Evolutionary conservation across 768 basidiomycete genomes (phyloP), one percentile per base, ranked within the genome.

Genomic region (Termitomyces sp.): DNA sequence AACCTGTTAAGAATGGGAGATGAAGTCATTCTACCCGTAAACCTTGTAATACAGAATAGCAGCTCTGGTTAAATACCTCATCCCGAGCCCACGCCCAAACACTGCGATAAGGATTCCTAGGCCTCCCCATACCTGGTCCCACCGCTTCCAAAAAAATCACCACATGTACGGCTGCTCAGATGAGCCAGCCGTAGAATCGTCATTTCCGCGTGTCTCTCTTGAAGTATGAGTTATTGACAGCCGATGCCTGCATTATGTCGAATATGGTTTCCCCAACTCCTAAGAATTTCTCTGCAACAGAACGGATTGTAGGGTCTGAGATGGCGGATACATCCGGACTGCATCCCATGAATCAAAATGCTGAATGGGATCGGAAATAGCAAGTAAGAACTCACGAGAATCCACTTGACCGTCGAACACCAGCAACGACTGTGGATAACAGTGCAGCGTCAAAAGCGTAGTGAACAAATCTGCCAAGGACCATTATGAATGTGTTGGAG

Each of bases 191-290:
- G 57, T 60, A 63, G 22, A 63, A 58, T 12, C 44, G 64, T 74
- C 68, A 79, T 66, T 73, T 77, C 68, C 59, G 64, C 62, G 73
- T 58, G 72, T 83, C 79, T 68, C 81, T 83, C 79, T 83, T 89
- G 79, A 91, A 98, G 70, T 91, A 97, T 9, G 79, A 66, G 70
- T 89, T 95, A 71, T 90, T 94, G 63, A 97, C 91, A n/a, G 87
- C 92, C 2, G 88, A 86, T 12, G 86, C 88, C 68, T 94, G 89
- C 39, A 90, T 78, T 73, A 94, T 82, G 70, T 93, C 91, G 76
- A 96, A 98, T 38, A 96, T 74, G 4, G 89, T 86, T 75, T 98
- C 96, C 55, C 96, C 96, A 28, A 94, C 78, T 39, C 88, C 85
- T 55, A 98, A 80, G 70, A 94, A 95, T 60, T 82, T 84, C 67